A percentile compares a stretch with the other conserved stretches of the same genome.
phyloP scores from a whole-genome alignment of 495 filamentous ascomycete genomes.

The Xylaria scruposa region DNA sequence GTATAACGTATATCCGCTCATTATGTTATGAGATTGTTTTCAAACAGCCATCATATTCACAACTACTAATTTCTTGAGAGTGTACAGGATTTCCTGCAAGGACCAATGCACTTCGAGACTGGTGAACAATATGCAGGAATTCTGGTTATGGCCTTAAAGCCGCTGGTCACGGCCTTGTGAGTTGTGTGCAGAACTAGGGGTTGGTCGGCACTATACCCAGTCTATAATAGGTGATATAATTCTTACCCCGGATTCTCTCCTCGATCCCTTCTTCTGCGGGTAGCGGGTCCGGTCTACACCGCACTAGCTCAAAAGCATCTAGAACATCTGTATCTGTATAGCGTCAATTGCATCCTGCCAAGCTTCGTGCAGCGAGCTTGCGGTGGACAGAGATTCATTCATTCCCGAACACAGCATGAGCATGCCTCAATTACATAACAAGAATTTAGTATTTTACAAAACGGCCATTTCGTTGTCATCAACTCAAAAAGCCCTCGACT shows the following conservation, averaged over 20 bases:
- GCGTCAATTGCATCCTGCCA: background rate
- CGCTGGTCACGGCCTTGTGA: background rate
- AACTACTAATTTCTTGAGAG: background rate
- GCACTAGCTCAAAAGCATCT: constrained; percentile 8
- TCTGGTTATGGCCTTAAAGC: background rate
- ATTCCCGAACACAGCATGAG: background rate
- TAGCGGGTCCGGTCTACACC: constrained; percentile 24
- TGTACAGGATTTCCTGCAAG: background rate
- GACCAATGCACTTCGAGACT: background rate
- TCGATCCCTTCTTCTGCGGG: constrained; percentile 21
- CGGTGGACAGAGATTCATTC: background rate
- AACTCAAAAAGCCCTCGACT: background rate
- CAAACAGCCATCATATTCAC: background rate
- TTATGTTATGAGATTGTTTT: background rate
- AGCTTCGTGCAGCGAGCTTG: background rate
- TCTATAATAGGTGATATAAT: constrained; percentile 27
- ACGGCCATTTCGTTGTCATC: background rate
- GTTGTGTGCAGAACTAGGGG: constrained; percentile 6
- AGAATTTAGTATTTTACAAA: background rate
- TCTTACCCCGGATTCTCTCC: constrained; percentile 26
- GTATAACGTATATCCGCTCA: background rate
- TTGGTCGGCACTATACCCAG: constrained; percentile 10
- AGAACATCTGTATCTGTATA: constrained; percentile 1
- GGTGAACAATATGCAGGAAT: background rate
- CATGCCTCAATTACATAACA: background rate